Evolutionary conservation across 306 rosid genomes (phyloP), one percentile per base, ranked within the genome.

Genomic region (Citrullus amarus): DNA sequence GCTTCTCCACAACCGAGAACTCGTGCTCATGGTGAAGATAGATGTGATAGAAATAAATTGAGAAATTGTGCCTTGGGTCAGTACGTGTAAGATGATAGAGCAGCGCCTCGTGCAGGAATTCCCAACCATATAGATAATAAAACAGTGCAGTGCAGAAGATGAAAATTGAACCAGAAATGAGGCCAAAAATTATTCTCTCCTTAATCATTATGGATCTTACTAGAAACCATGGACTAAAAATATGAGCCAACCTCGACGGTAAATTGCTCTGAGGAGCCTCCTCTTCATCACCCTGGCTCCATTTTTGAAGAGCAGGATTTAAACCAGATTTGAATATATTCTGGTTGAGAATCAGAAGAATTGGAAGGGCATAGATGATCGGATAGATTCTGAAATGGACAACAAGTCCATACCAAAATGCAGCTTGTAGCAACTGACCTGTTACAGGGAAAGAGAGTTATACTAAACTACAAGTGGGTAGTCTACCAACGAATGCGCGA

Each of bases 341-440:
- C 7, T 92, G 91, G 85, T 95, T 92, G 83, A 95, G 91, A 87
- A 92, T 88, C 85, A 92, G 78, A 84, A 91, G 83, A 79, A 95
- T 86, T 46, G 97, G 92, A 74, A 92, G 89, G 72, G 90, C 85
- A 78, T 95, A 89, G 65, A 95, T 92, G 69, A 91, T 87, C 73
- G 98, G 98, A 81, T 92, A 95, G 77, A 95, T 86, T 84, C 97
- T 86, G 79, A 95, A 92, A 88, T 92, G 98, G 83, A 95, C 98
- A 75, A 88, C 83, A 81, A 95, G 93, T 79, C 99, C 97, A 71
- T 88, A 95, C 97, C 99, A 95, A 82, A 92, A 82, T 82, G 99
- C 99, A 79, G 99, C 90, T 85, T 95, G 99, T 44, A 87, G 75
- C 90, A 89, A 83, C 53, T 83, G 74, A 70, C 97, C 99, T 95